Evolutionary conservation across 2,329 filamentous ascomycete genomes (phyloP).

Genomic region (Exserohilum rostratum): DNA sequence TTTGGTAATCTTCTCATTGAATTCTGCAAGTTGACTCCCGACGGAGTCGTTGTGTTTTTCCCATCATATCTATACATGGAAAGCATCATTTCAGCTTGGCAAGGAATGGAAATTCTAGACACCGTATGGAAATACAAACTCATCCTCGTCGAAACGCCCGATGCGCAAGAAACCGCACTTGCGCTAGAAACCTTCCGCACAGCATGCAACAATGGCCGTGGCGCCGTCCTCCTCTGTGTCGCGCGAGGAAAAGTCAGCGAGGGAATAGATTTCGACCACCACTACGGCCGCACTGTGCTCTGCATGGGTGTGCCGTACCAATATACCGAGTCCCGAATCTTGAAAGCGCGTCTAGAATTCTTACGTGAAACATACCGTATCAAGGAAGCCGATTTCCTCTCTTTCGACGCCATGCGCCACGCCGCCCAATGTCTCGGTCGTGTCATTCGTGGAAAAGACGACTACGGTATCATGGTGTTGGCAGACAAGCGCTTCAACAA

Average conservation of each 20-base stretch:
- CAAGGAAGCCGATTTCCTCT: constrained; percentile 94
- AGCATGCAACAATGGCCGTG: constrained; percentile 94
- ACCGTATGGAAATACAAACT: constrained; percentile 99
- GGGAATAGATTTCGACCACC: constrained; percentile 98
- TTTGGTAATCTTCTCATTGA: constrained; percentile 93
- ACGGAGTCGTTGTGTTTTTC: constrained; percentile 99
- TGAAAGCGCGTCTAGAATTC: constrained; percentile 95
- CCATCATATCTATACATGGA: constrained; percentile 99
- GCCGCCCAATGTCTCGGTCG: constrained; percentile 95
- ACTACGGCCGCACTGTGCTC: constrained; percentile 93
- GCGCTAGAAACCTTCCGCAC: constrained; percentile 96
- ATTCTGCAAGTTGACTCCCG: constrained; percentile 93
- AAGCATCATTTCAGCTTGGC: constrained; percentile 98
- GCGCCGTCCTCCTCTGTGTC: constrained; percentile 91
- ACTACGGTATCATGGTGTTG: constrained; percentile 99
- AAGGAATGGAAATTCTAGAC: constrained; percentile 96
- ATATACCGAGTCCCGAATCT: constrained; percentile 95
- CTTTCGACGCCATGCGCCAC: constrained; percentile 99
- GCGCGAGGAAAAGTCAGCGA: constrained; percentile 97
- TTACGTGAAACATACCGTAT: constrained; percentile 97
- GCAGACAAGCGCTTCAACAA: constrained; percentile 93
- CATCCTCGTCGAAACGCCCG: constrained; percentile 95
- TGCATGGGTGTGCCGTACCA: constrained; percentile 98
- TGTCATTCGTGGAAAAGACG: constrained; percentile 93
- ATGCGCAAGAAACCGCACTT: constrained; percentile 94